Base-by-base conservation (phyloP, 2,329 filamentous ascomycete genomes). In the Calonectria naviculata region DNA sequence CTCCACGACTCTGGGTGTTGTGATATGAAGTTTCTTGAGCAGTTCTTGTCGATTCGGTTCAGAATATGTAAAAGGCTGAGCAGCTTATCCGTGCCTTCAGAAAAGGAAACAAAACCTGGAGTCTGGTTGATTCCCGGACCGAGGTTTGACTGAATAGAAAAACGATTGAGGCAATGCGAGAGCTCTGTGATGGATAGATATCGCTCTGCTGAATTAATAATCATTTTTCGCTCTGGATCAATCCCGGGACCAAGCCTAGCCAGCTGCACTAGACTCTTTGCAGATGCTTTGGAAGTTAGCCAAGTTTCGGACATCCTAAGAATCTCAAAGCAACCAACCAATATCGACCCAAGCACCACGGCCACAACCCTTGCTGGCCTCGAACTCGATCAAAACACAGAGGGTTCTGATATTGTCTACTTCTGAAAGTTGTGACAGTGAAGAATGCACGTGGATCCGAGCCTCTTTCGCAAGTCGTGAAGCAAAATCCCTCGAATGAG, bases 311-410 rank as follows among this genome's bases (percentile, higher is more conserved):
- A 6, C 19, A 3, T 24, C 15, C 24, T 3, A 34, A 52, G 6
- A 34, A 13, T 21, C 7, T 2, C 3, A 2, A 10, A 17, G 29
- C 10, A n/a, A 34, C 65, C 54, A 19, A 71, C 69, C 60, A 1
- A 71, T 68, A 19, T 68, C 69, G 12, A 66, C 29, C 69, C 69
- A 71, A 12, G 69, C 65, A 17, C 28, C 31, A 9, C 60, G 58
- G 12, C 69, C 65, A 31, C 52, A 56, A 4, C 42, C 49, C 28
- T 26, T 38, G 24, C 54, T 71, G 5, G 65, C 29, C 17, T 64
- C 65, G 49, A 31, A 65, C 31, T 71, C 69, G 5, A 65, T 31
- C 2, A 71, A 34, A 31, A 71, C 38, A 24, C 69, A 71, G 3
- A 42, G n/a, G 1, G 64, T 60, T 26, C 34, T 24, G 13, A 71